These are phyloP conservation scores for Calonectria ilicicola DNA, from an alignment of 2,329 filamentous ascomycete genomes.

Conservation along the genomic window DNA sequence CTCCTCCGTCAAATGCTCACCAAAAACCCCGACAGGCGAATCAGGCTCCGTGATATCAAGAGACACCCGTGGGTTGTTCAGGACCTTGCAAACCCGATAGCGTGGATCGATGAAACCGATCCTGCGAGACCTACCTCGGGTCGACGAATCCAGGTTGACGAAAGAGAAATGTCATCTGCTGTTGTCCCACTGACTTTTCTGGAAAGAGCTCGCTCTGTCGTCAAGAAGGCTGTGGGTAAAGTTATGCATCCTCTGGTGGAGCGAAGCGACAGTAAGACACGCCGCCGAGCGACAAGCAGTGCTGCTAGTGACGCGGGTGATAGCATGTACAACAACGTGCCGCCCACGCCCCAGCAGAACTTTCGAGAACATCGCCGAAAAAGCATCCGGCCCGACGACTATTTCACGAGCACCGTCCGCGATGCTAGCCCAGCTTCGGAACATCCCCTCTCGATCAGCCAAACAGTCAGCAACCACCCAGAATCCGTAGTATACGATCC, in stretches of 20 bases:
- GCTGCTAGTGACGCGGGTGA: slow-evolving; percentile 74
- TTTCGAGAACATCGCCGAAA: slow-evolving; percentile 64
- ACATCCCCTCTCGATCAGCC: slow-evolving; percentile 40
- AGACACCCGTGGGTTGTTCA: slow-evolving; percentile 91
- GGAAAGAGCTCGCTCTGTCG: slow-evolving; percentile 83
- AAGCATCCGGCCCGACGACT: slow-evolving; percentile 66
- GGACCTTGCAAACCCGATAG: slow-evolving; percentile 78
- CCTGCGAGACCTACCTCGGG: slow-evolving; percentile 82
- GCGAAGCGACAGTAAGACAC: slow-evolving; percentile 64
- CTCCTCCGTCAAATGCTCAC: slow-evolving; percentile 82
- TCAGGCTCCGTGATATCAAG: slow-evolving; percentile 92
- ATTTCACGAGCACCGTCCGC: slow-evolving; percentile 58
- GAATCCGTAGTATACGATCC: slow-evolving; percentile 52
- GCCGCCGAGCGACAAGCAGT: slow-evolving; percentile 71
- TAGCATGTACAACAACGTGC: slow-evolving; percentile 56
- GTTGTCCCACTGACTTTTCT: slow-evolving; percentile 91
- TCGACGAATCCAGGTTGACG: slow-evolving; percentile 91
- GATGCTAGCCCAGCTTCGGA: slow-evolving; percentile 44
- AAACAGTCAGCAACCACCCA: slow-evolving; percentile 38
- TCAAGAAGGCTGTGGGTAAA: slow-evolving; percentile 76
- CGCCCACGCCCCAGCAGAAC: slow-evolving; percentile 62
- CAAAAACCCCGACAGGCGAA: slow-evolving; percentile 91
- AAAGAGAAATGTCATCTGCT: slow-evolving; percentile 87
- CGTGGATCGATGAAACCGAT: slow-evolving; percentile 96
- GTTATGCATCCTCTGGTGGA: slow-evolving; percentile 72